phyloP scores from a whole-genome alignment of 1,284 basidiomycete species.

The Cutaneotrichosporon cyanovorans region DNA sequence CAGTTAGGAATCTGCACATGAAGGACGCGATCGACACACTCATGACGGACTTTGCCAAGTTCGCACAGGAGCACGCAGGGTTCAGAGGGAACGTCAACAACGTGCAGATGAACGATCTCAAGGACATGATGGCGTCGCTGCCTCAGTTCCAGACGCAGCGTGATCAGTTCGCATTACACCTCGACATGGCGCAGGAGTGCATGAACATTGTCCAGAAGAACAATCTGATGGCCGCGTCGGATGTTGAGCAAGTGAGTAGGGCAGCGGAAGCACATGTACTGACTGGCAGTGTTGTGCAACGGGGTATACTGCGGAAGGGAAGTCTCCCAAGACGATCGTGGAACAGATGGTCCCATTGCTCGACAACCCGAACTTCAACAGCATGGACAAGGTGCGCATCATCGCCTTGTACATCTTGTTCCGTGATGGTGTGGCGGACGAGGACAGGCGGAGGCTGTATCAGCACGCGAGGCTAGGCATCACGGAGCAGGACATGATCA shows the following conservation, averaged over 20 bases:
- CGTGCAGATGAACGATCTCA: slow-evolving; percentile 93
- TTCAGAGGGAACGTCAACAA: slow-evolving; percentile 57
- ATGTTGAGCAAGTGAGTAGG: slow-evolving; percentile 67
- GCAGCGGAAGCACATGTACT: too few relatives aligned
- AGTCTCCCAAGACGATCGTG: slow-evolving; percentile 81
- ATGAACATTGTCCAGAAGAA: slow-evolving; percentile 88
- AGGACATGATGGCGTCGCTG: slow-evolving; percentile 93
- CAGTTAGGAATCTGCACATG: slow-evolving; percentile 95
- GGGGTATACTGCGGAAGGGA: slow-evolving; percentile 77
- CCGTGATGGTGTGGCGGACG: slow-evolving; percentile 94
- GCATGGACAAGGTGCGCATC: slow-evolving; percentile 84
- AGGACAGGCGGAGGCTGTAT: slow-evolving; percentile 87
- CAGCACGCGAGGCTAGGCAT: slow-evolving; percentile 89
- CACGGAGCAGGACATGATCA: slow-evolving; percentile 89
- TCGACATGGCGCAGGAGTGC: slow-evolving; percentile 96
- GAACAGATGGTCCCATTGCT: slow-evolving; percentile 98
- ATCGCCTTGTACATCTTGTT: slow-evolving; percentile 93
- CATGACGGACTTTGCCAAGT: slow-evolving; percentile 87
- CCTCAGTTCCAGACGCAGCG: slow-evolving; percentile 94
- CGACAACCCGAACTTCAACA: slow-evolving; percentile 65
- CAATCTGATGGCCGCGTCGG: slow-evolving; percentile 75
- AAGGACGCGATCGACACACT: slow-evolving; percentile 95
- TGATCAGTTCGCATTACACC: slow-evolving; percentile 90
- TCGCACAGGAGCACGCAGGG: slow-evolving; percentile 85
- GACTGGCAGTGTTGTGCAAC: slow-evolving; percentile 65